Conservation (phyloP, 345 rosid species). For the Populus pruinosa region DNA sequence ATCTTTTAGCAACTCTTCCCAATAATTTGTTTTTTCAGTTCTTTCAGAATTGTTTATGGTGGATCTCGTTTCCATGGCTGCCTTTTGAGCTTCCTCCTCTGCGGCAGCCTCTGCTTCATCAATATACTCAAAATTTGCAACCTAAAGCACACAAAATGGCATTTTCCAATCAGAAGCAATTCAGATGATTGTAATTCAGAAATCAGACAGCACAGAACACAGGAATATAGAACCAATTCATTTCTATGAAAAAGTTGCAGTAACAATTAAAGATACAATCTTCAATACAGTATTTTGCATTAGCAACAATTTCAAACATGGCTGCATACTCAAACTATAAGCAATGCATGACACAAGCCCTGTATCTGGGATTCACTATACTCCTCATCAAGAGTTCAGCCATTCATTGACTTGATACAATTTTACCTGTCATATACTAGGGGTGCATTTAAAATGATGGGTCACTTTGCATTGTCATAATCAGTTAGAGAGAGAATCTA, state of each 20-base stretch:
- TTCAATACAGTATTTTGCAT: neutral
- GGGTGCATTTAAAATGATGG: neutral
- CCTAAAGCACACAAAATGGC: slow-evolving; percentile 44
- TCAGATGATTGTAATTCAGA: slow-evolving; percentile 12
- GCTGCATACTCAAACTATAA: neutral
- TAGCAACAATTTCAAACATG: neutral
- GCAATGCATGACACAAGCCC: neutral
- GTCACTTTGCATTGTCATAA: neutral
- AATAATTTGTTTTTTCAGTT: slow-evolving; percentile 70
- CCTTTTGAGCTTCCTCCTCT: slow-evolving; percentile 60
- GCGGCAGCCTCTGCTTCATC: slow-evolving; percentile 77
- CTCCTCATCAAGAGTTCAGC: neutral
- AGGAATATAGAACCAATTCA: neutral
- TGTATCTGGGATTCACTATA: neutral
- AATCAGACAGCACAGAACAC: neutral
- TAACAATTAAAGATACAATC: neutral
- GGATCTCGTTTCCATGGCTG: slow-evolving; percentile 52
- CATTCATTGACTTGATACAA: neutral
- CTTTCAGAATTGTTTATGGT: slow-evolving; percentile 53
- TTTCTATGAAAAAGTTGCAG: neutral
- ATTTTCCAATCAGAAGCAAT: neutral
- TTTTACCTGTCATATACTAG: neutral
- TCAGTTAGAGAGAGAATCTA: neutral
- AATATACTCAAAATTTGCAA: slow-evolving; percentile 92
- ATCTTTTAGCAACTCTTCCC: slow-evolving; percentile 93